Base-by-base conservation (phyloP, 805 yeast genomes). In the Kluyveromyces wickerhamii region DNA sequence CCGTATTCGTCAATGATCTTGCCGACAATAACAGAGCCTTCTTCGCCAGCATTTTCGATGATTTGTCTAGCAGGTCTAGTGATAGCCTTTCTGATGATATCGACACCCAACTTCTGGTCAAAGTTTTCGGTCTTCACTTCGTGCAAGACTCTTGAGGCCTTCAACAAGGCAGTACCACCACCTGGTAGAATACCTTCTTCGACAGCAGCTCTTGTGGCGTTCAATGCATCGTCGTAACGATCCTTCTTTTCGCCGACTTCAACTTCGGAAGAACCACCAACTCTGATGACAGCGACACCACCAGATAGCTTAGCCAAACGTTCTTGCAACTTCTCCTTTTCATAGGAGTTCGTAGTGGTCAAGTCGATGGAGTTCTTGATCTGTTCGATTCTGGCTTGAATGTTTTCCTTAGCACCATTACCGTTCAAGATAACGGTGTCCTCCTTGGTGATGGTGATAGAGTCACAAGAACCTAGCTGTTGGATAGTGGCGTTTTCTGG, bases 191-290 rank as follows among this genome's bases (percentile, higher is more conserved):
- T 87, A 67, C 98, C 98, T 66, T 86, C 95, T 67, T 89, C 89
- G 45, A 92, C 95, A 47, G 98, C 98, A 39, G 98, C 96, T 66
- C 97, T 86, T 35, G 97, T 92, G 37, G 98, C 96, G 60, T 92
- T 89, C 60, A 92, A 74, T 18, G 98, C 97, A 69, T 92, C 98
- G 54, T 92, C 97, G 58, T 87, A 85, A 67, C 98, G 82, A 64
- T 92, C 98, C 72, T 92, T 92, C 92, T 92, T 92, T 73, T 92
- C 98, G 57, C 96, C 94, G 48, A 92, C 98, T 69, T 92, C 97
- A 48, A 92, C 83, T 69, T 92, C 97, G 15, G 95, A 82, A 29
- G 95, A 63, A 50, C 98, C 98, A 62, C 98, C 98, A 43, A 89
- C 97, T 71, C 83, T 84, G 56, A 92, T 73, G 45, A 92, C 96